phyloP scores from a whole-genome alignment of 148 eudicot genomes.

The Gaultheria prostrata region DNA sequence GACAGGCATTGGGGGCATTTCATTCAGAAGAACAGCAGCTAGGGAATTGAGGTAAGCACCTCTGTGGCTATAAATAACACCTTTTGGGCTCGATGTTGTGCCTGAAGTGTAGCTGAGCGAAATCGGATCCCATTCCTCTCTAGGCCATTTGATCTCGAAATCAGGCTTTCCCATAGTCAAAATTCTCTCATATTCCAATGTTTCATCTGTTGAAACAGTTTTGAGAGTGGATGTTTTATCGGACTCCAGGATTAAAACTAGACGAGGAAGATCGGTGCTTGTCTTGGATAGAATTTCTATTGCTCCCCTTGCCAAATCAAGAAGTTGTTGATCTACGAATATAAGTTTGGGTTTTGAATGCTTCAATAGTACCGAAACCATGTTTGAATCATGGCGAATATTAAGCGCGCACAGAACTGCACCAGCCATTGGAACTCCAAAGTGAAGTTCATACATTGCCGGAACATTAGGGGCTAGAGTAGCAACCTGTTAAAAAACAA shows the following conservation, averaged over 20 bases:
- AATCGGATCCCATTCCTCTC: slow-evolving; percentile 63
- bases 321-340: slow-evolving; percentile 52
- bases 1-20: slow-evolving; percentile 49
- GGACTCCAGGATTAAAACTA: slow-evolving; percentile 44
- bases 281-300: slow-evolving; percentile 40
- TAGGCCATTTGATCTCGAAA: slow-evolving; percentile 44
- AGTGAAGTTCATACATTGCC: slow-evolving; percentile 70
- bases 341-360: slow-evolving; percentile 63
- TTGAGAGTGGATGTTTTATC: slow-evolving; percentile 15
- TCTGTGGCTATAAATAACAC: slow-evolving; percentile 69
- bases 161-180: slow-evolving; percentile 41
- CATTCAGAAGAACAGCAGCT: slow-evolving; percentile 44
- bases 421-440: slow-evolving; percentile 78
- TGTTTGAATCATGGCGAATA: slow-evolving; percentile 58
- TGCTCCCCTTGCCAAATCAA: slow-evolving; percentile 45
- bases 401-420: slow-evolving; percentile 65
- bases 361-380: slow-evolving; percentile 52
- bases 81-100: slow-evolving; percentile 77
- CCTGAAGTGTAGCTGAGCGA: slow-evolving; percentile 73
- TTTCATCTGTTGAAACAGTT: slow-evolving; percentile 8
- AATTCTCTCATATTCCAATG: slow-evolving; percentile 47
- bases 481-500: slow-evolving; percentile 47
- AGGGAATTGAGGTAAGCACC: slow-evolving; percentile 70
- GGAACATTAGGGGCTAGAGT: slow-evolving; percentile 65
- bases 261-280: slow-evolving; percentile 37